Conservation (phyloP, 2,329 filamentous ascomycete genomes). For the Monosporascus sp. region DNA sequence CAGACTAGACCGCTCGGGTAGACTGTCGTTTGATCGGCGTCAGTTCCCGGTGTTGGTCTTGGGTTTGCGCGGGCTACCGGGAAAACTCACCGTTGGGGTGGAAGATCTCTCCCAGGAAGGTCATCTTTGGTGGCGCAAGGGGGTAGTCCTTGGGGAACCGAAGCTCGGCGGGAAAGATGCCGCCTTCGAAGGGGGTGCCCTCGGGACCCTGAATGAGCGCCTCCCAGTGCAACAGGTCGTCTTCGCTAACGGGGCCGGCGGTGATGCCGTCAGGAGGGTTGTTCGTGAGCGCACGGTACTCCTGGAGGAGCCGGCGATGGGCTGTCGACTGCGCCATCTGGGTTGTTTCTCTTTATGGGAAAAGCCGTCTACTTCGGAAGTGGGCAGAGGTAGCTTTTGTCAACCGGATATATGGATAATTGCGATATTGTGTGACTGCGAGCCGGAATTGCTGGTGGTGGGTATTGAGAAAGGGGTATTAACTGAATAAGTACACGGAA, state of each 20-base stretch:
- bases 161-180: constrained; percentile 90
- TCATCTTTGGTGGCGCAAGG: constrained; percentile 93
- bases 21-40: constrained; percentile 46
- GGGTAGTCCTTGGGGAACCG: constrained; percentile 96
- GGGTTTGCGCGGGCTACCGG: not conserved
- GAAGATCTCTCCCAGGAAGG: constrained; percentile 89
- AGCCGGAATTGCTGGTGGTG: no score
- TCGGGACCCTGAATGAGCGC: constrained; percentile 93
- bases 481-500: no score
- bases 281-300: constrained; percentile 90
- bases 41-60: no score
- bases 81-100: constrained; percentile 76
- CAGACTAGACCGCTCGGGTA: constrained; percentile 90
- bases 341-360: not conserved
- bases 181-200: constrained; percentile 92
- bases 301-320: constrained; percentile 82
- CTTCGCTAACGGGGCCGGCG: constrained; percentile 86
- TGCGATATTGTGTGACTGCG: no score
- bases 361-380: not conserved
- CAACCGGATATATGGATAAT: no score
- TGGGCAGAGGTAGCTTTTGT: no score
- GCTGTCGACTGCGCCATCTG: constrained; percentile 57
- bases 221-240: constrained; percentile 95
- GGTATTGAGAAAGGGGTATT: no score
- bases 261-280: constrained; percentile 98